Base-by-base conservation (phyloP, 2,329 filamentous ascomycete genomes). In the Diaporthe vexans region DNA sequence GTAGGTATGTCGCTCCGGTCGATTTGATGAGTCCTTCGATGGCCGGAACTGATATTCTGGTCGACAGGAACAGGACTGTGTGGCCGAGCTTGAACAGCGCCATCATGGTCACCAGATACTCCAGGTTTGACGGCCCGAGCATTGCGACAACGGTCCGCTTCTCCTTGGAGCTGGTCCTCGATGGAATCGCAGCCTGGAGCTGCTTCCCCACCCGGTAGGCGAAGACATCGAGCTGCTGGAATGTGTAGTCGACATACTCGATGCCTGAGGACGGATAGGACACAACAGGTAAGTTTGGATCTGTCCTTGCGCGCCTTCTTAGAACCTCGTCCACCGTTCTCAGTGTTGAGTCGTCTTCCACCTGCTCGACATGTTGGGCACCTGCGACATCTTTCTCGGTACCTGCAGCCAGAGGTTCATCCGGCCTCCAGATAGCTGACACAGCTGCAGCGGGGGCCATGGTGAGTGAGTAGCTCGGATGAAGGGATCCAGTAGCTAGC, bases 11-110 rank as follows among this genome's bases (percentile, higher is more conserved):
- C 17, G 80, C 78, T 0, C 75, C 77, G 0, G 81, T 82, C 1
- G 76, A 71, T 17, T 61, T 77, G 40, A 82, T 73, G 1, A 83
- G 77, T 3, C 78, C 79, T 46, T 82, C 79, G 48, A 83, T 76
- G 1, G 82, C 83, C 8, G 77, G 78, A 1, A 80, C 77, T 0
- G 82, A 79, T 40, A 84, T 80, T 26, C 82, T 77, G 3, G 82
- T 83, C 3, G 82, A 84, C 21, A 84, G 74, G 57, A 83, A 81
- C 13, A 84, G 75, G 1, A 79, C 71, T 0, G 88, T 86, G 81
- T 89, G 88, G 11, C 90, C 90, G 17, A 91, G 81, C 75, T 88
- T 86, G 37, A 85, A 86, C 63, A 92, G 78, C 0, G 88, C 89
- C 58, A 91, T 83, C 56, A 88, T 82, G 5, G 88, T 87, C 48